phyloP scores from a whole-genome alignment of 768 basidiomycete genomes.

The Phylloporus arenicola region DNA sequence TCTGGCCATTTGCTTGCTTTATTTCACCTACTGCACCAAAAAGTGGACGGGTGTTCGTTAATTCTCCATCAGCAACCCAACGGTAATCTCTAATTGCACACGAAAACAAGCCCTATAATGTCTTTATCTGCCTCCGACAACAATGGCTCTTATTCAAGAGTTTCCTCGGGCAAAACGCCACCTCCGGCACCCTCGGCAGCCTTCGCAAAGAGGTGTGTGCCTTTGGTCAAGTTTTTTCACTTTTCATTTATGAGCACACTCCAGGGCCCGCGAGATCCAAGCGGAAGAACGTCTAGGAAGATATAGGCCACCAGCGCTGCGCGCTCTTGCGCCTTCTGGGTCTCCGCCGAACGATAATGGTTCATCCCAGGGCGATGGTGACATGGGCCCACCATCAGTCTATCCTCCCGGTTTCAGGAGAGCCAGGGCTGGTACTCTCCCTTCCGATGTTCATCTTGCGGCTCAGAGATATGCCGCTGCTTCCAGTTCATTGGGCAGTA shows the following conservation, averaged over 20 bases:
- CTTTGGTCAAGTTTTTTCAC: constrained; percentile 9
- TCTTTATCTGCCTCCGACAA: constrained; percentile 85
- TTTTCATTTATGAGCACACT: constrained; percentile 12
- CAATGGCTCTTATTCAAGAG: constrained; percentile 76
- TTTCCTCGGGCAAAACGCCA: constrained; percentile 82
- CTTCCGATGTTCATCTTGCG: constrained; percentile 88
- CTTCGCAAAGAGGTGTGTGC: constrained; percentile 73
- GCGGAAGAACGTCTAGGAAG: constrained; percentile 66
- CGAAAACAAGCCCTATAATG: constrained; percentile 65
- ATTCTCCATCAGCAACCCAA: constrained; percentile 33
- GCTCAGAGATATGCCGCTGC: constrained; percentile 76
- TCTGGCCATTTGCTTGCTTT: constrained; percentile 18
- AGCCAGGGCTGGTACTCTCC: constrained; percentile 95
- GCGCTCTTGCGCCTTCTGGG: constrained; percentile 59
- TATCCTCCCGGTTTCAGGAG: constrained; percentile 86
- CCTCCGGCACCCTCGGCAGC: constrained; percentile 88
- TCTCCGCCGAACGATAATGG: constrained; percentile 70
- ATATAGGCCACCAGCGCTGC: constrained; percentile 79
- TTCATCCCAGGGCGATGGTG: constrained; percentile 53
- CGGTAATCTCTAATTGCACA: constrained; percentile 79
- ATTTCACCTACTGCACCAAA: constrained; percentile 29
- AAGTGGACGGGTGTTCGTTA: constrained; percentile 30
- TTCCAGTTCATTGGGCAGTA: constrained; percentile 49
- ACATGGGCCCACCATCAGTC: constrained; percentile 62
- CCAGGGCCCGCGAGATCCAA: constrained; percentile 80